Conservation (phyloP, 495 filamentous ascomycete species). For the Talaromyces wortmannii region DNA sequence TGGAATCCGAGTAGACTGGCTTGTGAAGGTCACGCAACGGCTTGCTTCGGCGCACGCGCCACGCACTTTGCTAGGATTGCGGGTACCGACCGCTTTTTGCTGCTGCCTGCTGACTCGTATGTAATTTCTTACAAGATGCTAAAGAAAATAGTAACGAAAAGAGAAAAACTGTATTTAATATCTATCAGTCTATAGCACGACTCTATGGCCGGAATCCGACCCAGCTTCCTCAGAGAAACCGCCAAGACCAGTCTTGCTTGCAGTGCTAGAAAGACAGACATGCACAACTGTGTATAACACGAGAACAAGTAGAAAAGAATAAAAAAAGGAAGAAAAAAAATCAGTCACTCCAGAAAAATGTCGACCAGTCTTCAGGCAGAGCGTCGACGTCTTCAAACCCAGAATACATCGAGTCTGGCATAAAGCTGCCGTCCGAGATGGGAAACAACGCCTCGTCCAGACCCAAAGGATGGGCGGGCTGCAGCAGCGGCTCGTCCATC, state of each 20-base stretch:
- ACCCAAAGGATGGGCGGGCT: conserved; percentile 1
- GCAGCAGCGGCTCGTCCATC: neutral
- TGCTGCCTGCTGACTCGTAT: too few relatives aligned
- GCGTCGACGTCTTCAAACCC: conserved; percentile 7
- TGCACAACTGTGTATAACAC: neutral
- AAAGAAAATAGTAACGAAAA: too few relatives aligned
- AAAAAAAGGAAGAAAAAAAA: neutral
- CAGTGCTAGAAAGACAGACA: neutral
- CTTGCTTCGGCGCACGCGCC: too few relatives aligned
- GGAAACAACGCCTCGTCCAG: conserved; percentile 4
- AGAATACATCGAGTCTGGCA: conserved; percentile 3
- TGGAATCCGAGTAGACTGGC: too few relatives aligned
- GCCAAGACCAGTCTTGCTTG: neutral
- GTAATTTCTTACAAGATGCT: too few relatives aligned
- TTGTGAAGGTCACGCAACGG: too few relatives aligned
- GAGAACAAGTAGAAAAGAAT: neutral
- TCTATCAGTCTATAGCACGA: neutral
- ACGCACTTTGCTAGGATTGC: too few relatives aligned
- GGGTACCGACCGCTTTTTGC: too few relatives aligned
- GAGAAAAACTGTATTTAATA: neutral
- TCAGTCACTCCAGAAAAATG: conserved; percentile 5
- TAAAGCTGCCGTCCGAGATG: neutral
- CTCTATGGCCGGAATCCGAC: neutral
- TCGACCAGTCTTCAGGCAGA: conserved; percentile 8
- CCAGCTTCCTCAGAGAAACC: neutral